Evolutionary conservation across 2,329 filamentous ascomycete genomes (phyloP).

Genomic region (Fusarium liriodendri): DNA sequence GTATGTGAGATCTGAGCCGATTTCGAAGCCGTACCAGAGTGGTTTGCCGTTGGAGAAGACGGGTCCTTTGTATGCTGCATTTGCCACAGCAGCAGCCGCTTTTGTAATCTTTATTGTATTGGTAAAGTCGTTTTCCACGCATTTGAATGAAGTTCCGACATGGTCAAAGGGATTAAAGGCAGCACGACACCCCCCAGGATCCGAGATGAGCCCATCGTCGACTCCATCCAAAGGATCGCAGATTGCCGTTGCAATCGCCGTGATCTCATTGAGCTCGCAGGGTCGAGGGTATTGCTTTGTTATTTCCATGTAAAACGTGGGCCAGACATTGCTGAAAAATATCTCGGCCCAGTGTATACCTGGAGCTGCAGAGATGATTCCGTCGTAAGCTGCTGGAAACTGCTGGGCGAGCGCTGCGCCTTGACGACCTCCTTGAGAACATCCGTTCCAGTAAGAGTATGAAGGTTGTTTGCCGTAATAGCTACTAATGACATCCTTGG

Average conservation of each 20-base stretch:
- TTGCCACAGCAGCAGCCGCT: conserved; percentile 8
- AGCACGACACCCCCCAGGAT: conserved; percentile 6
- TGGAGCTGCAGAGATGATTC: conserved; percentile 21
- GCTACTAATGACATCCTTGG: conserved; percentile 6
- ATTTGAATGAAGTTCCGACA: conserved; percentile 10
- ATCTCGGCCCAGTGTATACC: conserved; percentile 14
- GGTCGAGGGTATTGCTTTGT: conserved; percentile 4
- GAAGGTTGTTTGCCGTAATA: conserved; percentile 14
- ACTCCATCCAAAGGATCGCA: conserved; percentile 41
- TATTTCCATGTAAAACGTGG: conserved; percentile 12
- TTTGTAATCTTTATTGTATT: conserved; percentile 1
- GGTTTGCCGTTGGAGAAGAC: conserved; percentile 14
- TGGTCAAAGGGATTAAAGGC: conserved; percentile 2
- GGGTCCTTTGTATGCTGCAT: conserved; percentile 16
- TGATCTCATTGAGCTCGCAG: conserved; percentile 21
- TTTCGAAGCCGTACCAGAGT: conserved; percentile 11
- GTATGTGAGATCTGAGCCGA: not conserved
- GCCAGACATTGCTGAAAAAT: conserved; percentile 6
- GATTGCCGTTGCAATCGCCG: not conserved
- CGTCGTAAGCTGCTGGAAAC: conserved; percentile 30
- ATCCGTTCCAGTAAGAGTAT: conserved; percentile 33
- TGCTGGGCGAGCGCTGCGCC: conserved; percentile 22
- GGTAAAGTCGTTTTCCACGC: not conserved
- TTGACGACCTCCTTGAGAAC: conserved; percentile 31
- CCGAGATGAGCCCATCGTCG: conserved; percentile 37